Percentiles rank a stretch among this genome's conserved stretches.
These are phyloP conservation scores for Prosopis cineraria DNA, from an alignment of 306 rosid genomes.

Conservation along the genomic window DNA sequence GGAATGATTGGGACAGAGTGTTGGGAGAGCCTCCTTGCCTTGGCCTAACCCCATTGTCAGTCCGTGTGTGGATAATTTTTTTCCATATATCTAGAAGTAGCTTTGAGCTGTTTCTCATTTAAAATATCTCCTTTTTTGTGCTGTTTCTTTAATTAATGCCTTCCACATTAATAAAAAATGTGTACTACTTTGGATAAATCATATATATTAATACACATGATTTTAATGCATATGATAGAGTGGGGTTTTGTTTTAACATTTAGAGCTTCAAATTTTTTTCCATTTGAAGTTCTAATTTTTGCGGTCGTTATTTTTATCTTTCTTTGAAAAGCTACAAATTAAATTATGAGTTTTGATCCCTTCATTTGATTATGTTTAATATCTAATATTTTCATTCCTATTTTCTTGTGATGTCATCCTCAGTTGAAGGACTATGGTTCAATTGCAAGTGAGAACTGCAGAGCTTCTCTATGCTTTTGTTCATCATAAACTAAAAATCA, in stretches of 20 bases:
- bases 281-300: neutral
- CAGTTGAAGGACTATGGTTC: neutral
- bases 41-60: neutral
- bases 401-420: neutral
- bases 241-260: neutral
- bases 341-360: neutral
- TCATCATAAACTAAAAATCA: constrained; percentile 38
- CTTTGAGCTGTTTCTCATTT: neutral
- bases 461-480: neutral
- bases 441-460: neutral
- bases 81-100: neutral
- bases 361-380: neutral
- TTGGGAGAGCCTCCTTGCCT: neutral
- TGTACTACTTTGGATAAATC: neutral
- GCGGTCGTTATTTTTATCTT: neutral
- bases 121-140: neutral
- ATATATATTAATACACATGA: neutral
- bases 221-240: neutral
- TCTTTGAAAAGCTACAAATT: neutral
- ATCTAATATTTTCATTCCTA: neutral
- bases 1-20: neutral
- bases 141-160: neutral
- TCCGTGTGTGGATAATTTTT: neutral
- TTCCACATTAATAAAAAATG: neutral
- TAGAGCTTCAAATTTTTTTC: neutral